A percentile compares a stretch with the other conserved stretches of the same genome.
Conservation (phyloP, 495 filamentous ascomycete species). For the Penicillium daleae region DNA sequence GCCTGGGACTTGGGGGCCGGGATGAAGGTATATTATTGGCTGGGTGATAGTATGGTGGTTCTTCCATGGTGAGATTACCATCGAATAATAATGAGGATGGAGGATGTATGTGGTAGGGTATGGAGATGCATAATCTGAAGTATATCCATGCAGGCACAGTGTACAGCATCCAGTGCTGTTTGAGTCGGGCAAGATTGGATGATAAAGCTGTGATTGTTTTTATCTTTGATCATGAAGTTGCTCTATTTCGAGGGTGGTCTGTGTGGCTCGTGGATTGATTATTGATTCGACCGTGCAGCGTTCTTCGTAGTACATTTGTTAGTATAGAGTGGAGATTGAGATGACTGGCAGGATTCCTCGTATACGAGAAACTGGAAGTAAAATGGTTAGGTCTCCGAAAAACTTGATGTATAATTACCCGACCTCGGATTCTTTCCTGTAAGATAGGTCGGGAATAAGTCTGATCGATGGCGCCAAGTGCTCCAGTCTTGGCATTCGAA, state of each 20-base stretch:
- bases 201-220: neutral
- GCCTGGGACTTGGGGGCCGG: neutral
- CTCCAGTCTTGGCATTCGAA: neutral
- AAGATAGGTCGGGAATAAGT: neutral
- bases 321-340: too few species aligned
- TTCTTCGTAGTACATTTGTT: neutral
- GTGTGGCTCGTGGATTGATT: neutral
- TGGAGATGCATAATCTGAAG: too few species aligned
- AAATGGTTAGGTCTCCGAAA: too few species aligned
- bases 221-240: neutral
- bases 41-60: neutral
- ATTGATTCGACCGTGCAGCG: neutral
- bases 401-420: too few species aligned
- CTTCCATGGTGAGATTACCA: neutral
- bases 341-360: too few species aligned
- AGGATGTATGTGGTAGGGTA: too few species aligned
- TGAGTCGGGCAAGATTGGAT: neutral
- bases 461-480: neutral
- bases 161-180: too few species aligned
- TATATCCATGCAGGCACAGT: too few species aligned
- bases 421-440: neutral
- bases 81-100: too few species aligned
- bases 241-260: neutral
- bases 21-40: neutral
- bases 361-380: neutral